A percentile compares a stretch with the other conserved stretches of the same genome.
Conservation (phyloP, 2,329 filamentous ascomycete species). For the Coniosporium tulheliwenetii region DNA sequence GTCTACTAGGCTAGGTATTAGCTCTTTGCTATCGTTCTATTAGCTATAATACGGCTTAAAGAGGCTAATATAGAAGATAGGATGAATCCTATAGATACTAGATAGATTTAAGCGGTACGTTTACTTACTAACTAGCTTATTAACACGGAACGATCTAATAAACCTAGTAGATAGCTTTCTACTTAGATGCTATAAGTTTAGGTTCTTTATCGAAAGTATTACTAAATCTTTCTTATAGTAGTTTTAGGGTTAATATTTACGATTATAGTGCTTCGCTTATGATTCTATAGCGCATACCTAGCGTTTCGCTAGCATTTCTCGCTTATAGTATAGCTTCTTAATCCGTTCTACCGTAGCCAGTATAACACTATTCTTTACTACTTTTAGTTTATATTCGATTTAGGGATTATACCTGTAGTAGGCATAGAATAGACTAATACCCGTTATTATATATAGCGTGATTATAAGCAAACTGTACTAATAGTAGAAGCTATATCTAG, state of each 20-base stretch:
- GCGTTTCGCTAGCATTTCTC: too few species aligned
- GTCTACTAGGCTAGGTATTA: not conserved
- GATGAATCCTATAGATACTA: not conserved
- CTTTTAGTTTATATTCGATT: not conserved
- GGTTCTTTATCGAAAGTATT: not conserved
- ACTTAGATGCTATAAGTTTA: not conserved
- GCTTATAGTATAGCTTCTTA: not conserved
- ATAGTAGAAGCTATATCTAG: slow-evolving; percentile 1
- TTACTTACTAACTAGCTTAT: not conserved
- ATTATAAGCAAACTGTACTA: slow-evolving; percentile 3
- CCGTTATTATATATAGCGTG: slow-evolving; percentile 1
- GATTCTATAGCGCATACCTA: not conserved
- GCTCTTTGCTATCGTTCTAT: not conserved
- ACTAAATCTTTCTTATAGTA: not conserved
- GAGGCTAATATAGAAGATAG: not conserved
- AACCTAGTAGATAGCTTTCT: not conserved
- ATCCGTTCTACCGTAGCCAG: not conserved
- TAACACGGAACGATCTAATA: not conserved
- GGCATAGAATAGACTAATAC: slow-evolving; percentile 1
- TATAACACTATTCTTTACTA: not conserved
- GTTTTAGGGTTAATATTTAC: slow-evolving; percentile 1
- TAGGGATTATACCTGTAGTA: not conserved
- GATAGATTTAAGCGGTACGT: not conserved
- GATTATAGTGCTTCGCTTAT: slow-evolving; percentile 1
- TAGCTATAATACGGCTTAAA: not conserved